Base-by-base conservation (phyloP, 768 basidiomycete genomes). In the Xerocomellus dryophilus region DNA sequence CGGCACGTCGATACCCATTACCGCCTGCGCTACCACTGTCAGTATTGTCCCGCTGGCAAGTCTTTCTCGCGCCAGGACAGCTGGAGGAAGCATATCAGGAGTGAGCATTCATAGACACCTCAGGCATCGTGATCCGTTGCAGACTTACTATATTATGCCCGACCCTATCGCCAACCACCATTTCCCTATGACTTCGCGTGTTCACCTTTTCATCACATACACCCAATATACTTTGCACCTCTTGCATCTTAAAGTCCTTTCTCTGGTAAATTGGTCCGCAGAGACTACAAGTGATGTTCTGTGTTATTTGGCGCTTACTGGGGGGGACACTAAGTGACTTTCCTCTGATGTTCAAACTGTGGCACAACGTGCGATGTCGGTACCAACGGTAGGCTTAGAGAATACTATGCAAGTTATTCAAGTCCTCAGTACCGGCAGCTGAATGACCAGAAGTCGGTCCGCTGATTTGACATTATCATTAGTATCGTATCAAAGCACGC, bases 51-150 rank as follows among this genome's bases (percentile, higher is more conserved):
- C 1, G 1, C 7, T 10, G 53, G 18, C 1, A 65, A 42, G 21
- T 39, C 53, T 9, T 67, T 67, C 47, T 67, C 65, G 10, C 67
- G 66, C 4, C 21, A 38, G 42, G 66, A 70, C 36, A 67, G 29
- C 47, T 41, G 50, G 47, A 47, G 3, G 1, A 18, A 32, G 2
- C 68, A 67, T n/a, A 14, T 67, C 11, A 50, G 4, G 27, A 23
- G 7, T 7, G 36, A 51, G n/a, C 66, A 67, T 43, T 0, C 9
- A 23, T 5, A 54, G 27, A 20, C 5, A 12, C 36, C 4, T 36
- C 9, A 2, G 2, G 20, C 14, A 23, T 20, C 10, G 11, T 48
- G 18, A 51, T 17, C 23, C 3, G 4, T 38, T 40, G 5, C 12
- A 47, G 21, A 58, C 47, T 23, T 43, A 21, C 52, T 15, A 20